phyloP scores from a whole-genome alignment of 176 grass and related monocot genomes.

The Dendrocalamus sinicus region DNA sequence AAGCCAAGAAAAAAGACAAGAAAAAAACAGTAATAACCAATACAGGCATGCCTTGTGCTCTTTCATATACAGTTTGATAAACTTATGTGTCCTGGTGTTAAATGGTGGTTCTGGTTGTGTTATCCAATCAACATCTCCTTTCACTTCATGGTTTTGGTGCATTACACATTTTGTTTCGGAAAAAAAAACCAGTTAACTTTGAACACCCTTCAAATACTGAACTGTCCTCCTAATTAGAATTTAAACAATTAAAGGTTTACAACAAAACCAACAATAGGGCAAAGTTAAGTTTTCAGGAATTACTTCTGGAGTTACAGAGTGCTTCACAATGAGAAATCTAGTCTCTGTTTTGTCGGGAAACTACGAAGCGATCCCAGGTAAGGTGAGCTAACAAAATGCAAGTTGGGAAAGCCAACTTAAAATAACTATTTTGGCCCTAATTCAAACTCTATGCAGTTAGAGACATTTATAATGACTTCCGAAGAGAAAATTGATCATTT shows the following conservation, averaged over 20 bases:
- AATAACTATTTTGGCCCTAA: constrained; percentile 27
- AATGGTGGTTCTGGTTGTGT: background rate
- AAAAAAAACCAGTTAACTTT: background rate
- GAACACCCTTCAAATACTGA: background rate
- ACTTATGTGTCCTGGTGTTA: background rate
- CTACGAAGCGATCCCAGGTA: background rate
- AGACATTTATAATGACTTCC: constrained; percentile 1
- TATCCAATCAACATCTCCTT: constrained; percentile 19
- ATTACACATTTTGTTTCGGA: background rate
- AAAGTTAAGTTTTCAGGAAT: background rate
- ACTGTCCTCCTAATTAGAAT: background rate
- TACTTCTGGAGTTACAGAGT: background rate
- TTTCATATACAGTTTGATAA: constrained; percentile 8
- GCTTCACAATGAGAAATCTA: background rate
- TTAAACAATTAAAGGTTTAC: constrained; percentile 11
- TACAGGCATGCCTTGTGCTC: background rate
- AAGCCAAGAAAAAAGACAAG: constrained; percentile 27
- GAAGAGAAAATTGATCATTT: too few species aligned
- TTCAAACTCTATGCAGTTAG: background rate
- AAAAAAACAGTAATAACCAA: background rate
- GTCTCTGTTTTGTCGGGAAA: background rate
- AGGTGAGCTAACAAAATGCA: background rate
- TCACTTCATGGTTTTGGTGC: background rate
- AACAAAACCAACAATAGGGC: background rate
- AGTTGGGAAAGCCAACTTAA: background rate